phyloP scores from a whole-genome alignment of 164 flowering plant genomes.

The Amborella trichopoda region DNA sequence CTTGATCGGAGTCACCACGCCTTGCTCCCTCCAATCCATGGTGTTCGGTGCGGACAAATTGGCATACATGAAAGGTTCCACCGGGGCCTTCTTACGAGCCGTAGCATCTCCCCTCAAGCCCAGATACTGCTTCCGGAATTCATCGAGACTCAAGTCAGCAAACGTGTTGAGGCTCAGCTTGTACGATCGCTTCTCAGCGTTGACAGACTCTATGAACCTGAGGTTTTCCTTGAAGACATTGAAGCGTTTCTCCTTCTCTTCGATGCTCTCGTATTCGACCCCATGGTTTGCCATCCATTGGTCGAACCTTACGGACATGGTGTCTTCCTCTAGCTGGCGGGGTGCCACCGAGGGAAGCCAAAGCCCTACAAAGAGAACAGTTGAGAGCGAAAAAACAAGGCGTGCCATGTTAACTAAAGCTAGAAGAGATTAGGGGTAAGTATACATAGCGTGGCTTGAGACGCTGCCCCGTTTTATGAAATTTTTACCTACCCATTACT shows the following conservation, averaged over 20 bases:
- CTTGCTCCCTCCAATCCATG: conserved; percentile 66
- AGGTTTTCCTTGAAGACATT: conserved; percentile 32
- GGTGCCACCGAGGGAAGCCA: no score
- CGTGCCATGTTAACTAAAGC: no score
- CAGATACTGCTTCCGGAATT: conserved; percentile 27
- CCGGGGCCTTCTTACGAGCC: conserved; percentile 18
- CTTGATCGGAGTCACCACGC: conserved; percentile 43
- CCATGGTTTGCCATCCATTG: conserved; percentile 41
- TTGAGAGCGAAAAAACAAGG: no score
- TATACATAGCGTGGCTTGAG: no score
- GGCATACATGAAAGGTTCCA: no score
- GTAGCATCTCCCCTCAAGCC: conserved; percentile 28
- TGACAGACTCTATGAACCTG: conserved; percentile 32
- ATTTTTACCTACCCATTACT: no score
- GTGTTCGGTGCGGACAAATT: conserved; percentile 34
- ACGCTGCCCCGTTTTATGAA: no score
- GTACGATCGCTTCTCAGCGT: conserved; percentile 10
- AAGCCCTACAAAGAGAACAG: no score
- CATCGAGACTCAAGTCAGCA: conserved; percentile 68
- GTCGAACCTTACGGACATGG: conserved; percentile 29
- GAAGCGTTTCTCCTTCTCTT: conserved; percentile 33
- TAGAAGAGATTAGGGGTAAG: no score
- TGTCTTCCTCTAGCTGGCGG: no score
- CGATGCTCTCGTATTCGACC: conserved; percentile 33
- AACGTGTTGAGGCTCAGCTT: conserved; percentile 51